Evolutionary conservation across 371 early-diverging fungal species (phyloP), one percentile per base, ranked within the genome.

Genomic region (Mortierella polycephala): DNA sequence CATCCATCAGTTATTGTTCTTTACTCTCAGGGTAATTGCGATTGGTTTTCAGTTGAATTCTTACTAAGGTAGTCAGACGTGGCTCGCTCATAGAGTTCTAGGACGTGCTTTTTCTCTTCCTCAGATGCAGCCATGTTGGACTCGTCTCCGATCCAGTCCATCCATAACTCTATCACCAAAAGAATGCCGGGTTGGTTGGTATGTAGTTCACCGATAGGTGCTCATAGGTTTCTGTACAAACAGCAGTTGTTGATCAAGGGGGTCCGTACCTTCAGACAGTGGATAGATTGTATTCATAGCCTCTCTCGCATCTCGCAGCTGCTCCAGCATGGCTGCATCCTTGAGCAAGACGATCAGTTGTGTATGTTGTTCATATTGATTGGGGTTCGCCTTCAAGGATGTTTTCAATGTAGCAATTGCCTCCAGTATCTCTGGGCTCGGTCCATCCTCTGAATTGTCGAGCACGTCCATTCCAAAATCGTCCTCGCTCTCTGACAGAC

Each of bases 111-210:
- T 39, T 68, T 79, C 45, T 79, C 79, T 0, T 79, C 79, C 37
- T 53, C 63, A 7, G 72, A 72, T n/a, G 60, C 42, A 3, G 79
- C 79, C 68, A 79, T 59, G 37, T 68, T 79, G 14, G 57, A 39
- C 37, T 79, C 73, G 58, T 79, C 79, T 20, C 67, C 54, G 23
- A 79, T 69, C 79, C 79, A 79, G 40, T 67, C 59, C 62, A 69
- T 44, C 79, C 79, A 79, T 9, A 79, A 73, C 21, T 65, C 79
- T 79, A 79, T 2, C 8, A 42, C 39, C 37, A 51, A 30, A 62
- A 21, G 13, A 40, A 37, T 52, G 23, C 30, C 1, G 30, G 4
- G 4, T 30, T 30, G 30, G 30, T 30, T 30, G 30, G 30, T 30
- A 30, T 30, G 30, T 30, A 30, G 30, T 30, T 30, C 30, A 30